Conservation (phyloP, 2,329 filamentous ascomycete genomes). For the Aaosphaeria arxii region DNA sequence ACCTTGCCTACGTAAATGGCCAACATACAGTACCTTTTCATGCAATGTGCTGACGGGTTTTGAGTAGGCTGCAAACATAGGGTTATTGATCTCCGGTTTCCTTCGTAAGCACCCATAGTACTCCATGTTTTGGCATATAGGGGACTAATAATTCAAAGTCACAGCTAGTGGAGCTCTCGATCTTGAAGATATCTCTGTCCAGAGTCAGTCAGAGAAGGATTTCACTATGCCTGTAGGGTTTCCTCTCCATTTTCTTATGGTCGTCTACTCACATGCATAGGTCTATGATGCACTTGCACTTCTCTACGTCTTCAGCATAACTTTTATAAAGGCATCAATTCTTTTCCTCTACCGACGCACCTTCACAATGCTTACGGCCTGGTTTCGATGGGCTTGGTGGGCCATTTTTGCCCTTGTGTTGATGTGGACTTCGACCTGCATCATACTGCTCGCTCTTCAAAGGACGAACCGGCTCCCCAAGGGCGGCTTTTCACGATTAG, state of each 20-base stretch:
- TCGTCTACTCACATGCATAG: not conserved
- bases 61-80: not conserved
- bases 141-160: not conserved
- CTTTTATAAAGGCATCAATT: constrained; percentile 10
- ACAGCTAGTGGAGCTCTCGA: constrained; percentile 3
- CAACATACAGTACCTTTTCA: not conserved
- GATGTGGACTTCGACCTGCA: not conserved
- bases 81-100: not conserved
- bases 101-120: not conserved
- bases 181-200: constrained; percentile 1
- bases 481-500: constrained; percentile 3
- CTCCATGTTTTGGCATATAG: not conserved
- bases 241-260: too few relatives aligned
- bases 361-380: constrained; percentile 7
- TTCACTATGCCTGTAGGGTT: not conserved
- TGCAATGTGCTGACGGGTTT: not conserved
- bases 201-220: constrained; percentile 2
- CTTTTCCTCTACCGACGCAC: constrained; percentile 11
- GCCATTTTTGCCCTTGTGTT: not conserved
- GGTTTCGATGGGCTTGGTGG: constrained; percentile 2
- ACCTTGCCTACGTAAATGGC: not conserved
- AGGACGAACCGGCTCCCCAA: constrained; percentile 1
- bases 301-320: constrained; percentile 9
- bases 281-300: not conserved
- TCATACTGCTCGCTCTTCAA: constrained; percentile 5